Evolutionary conservation across 2,329 filamentous ascomycete species (phyloP), one percentile per base, ranked within the genome.

Genomic region (Malbranchea zuffiana): DNA sequence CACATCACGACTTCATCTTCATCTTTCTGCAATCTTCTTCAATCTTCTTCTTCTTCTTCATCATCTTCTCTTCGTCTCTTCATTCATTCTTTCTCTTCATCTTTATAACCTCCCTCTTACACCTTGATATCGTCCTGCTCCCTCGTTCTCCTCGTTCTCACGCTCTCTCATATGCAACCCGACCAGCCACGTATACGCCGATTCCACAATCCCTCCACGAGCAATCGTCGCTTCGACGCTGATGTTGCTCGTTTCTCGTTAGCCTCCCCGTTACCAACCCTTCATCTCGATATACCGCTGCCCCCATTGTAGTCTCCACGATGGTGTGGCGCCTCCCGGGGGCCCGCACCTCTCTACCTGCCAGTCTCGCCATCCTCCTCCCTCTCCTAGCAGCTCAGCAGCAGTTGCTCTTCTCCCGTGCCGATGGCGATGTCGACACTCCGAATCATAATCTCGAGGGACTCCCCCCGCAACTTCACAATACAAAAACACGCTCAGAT

Each of bases 241-340:
- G 18, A 35, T 35, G 33, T 20, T 15, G 16, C 23, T 27, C 23
- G 17, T n/a, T n/a, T n/a, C n/a, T n/a, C n/a, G n/a, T n/a, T n/a
- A 18, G 15, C 20, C 20, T 25, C 15, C 8, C 19, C 11, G 16
- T 24, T 21, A 3, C 24, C 17, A 17, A 24, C 4, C 8, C 8
- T 39, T 33, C 24, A 27, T 12, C 20, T 28, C 32, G 29, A 23
- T 19, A 24, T 30, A 18, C 31, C 12, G 8, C 18, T 12, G 17
- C 5, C 37, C 32, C 17, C 37, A 35, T 40, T 39, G 36, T 33
- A 28, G 29, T 18, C 21, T 16, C 18, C 62, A 66, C 51, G 44
- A 80, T 78, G 74, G 66, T 72, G 67, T 75, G 72, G 71, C 73
- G 74, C 67, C 74, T 74, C 58, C 68, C 69, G 52, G 71, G 70